phyloP scores from a whole-genome alignment of 805 yeast genomes.

The Helenozyma baotianmanensis region DNA sequence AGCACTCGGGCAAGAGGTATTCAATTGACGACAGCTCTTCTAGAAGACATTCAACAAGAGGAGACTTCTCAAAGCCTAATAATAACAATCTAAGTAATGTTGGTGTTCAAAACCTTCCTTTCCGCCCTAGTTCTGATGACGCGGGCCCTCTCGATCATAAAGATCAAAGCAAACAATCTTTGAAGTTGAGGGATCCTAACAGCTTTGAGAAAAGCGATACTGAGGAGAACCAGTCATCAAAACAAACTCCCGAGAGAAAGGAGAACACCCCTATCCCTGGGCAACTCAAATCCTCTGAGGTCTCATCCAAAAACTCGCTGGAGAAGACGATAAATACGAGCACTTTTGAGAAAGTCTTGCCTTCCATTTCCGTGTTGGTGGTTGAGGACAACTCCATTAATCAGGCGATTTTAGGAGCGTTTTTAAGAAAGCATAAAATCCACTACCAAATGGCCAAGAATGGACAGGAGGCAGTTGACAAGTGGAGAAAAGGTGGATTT shows the following conservation, averaged over 20 bases:
- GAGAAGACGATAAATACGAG: slow-evolving; percentile 23
- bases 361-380: slow-evolving; percentile 83
- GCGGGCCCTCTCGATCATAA: no score
- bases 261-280: no score
- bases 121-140: neutral
- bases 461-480: slow-evolving; percentile 92
- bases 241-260: no score
- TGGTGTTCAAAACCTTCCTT: slow-evolving; percentile 6
- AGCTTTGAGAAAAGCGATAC: no score
- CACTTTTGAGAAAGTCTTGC: slow-evolving; percentile 61
- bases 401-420: slow-evolving; percentile 86
- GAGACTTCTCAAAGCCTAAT: slow-evolving; percentile 2
- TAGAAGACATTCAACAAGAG: slow-evolving; percentile 4
- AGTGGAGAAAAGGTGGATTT: slow-evolving; percentile 92
- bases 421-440: slow-evolving; percentile 78
- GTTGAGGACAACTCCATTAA: slow-evolving; percentile 97
- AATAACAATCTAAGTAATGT: slow-evolving; percentile 15
- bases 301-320: no score
- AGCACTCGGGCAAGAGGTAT: slow-evolving; percentile 20
- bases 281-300: no score
- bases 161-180: neutral
- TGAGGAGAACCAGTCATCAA: no score
- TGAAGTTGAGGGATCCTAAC: neutral
- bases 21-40: slow-evolving; percentile 21
- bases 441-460: slow-evolving; percentile 83